Evolutionary conservation across 176 grass and related monocot species (phyloP).

Genomic region (Stipa capillata): DNA sequence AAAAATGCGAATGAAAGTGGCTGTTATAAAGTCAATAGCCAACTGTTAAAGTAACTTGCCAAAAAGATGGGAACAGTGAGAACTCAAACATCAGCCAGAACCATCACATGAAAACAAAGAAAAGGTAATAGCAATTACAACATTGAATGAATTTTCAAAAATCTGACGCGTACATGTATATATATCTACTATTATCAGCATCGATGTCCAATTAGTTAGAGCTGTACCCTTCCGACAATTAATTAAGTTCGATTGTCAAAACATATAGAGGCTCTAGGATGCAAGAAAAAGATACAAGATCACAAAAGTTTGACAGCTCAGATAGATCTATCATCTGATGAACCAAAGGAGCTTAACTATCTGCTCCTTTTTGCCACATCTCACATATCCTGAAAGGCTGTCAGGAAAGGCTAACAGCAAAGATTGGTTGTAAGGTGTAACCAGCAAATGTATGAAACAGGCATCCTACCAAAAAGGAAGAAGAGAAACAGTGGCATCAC

Average conservation of each 20-base stretch:
- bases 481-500: constrained; percentile 40
- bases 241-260: constrained; percentile 6
- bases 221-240: neutral
- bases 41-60: neutral
- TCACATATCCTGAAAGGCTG: constrained; percentile 27
- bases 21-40: neutral
- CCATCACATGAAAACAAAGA: neutral
- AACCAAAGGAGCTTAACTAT: constrained; percentile 21
- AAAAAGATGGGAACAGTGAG: constrained; percentile 6
- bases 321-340: constrained; percentile 19
- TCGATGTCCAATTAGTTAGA: neutral
- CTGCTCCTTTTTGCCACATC: constrained; percentile 33
- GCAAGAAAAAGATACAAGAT: constrained; percentile 12
- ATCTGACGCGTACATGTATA: neutral
- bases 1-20: neutral
- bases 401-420: constrained; percentile 23
- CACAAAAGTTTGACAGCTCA: constrained; percentile 14
- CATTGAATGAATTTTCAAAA: neutral
- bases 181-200: neutral
- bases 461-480: constrained; percentile 28
- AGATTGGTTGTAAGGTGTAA: constrained; percentile 5
- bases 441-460: constrained; percentile 25
- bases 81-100: neutral
- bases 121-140: neutral
- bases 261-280: neutral